Conservation (phyloP, 2,329 filamentous ascomycete species). For the Gnomoniopsis sp. region DNA sequence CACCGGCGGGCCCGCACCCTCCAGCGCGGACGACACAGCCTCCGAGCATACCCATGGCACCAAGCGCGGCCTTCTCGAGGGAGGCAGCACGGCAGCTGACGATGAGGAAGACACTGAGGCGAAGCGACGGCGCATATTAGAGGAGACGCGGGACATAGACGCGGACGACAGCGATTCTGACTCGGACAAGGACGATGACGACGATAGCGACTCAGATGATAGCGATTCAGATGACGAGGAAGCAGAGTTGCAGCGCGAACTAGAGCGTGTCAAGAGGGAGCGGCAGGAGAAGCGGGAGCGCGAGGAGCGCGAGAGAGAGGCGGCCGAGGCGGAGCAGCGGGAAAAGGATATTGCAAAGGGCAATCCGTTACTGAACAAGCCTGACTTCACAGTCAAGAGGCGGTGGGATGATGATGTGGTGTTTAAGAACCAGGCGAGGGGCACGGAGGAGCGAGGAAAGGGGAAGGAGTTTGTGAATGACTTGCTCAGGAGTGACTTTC, state of each 20-base stretch:
- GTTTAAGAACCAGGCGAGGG: slow-evolving; percentile 97
- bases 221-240: slow-evolving; percentile 78
- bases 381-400: slow-evolving; percentile 86
- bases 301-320: slow-evolving; percentile 78
- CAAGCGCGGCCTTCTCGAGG: slow-evolving; percentile 62
- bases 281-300: slow-evolving; percentile 76
- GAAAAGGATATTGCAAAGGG: slow-evolving; percentile 88
- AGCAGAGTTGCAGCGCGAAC: slow-evolving; percentile 83
- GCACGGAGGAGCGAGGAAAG: slow-evolving; percentile 84
- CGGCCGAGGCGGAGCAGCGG: slow-evolving; percentile 75
- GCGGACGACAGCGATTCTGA: slow-evolving; percentile 58
- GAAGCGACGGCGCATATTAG: slow-evolving; percentile 82
- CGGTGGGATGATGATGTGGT: slow-evolving; percentile 98
- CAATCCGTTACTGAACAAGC: slow-evolving; percentile 86
- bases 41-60: slow-evolving; percentile 30
- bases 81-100: slow-evolving; percentile 33
- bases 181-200: slow-evolving; percentile 46
- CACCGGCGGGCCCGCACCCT: slow-evolving; percentile 55
- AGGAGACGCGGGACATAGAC: slow-evolving; percentile 85
- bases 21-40: slow-evolving; percentile 40
- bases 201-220: slow-evolving; percentile 52
- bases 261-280: slow-evolving; percentile 91
- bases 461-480: slow-evolving; percentile 97
- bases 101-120: slow-evolving; percentile 69
- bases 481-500: slow-evolving; percentile 90